Evolutionary conservation across 306 rosid genomes (phyloP).

Genomic region (Rubus idaeus): DNA sequence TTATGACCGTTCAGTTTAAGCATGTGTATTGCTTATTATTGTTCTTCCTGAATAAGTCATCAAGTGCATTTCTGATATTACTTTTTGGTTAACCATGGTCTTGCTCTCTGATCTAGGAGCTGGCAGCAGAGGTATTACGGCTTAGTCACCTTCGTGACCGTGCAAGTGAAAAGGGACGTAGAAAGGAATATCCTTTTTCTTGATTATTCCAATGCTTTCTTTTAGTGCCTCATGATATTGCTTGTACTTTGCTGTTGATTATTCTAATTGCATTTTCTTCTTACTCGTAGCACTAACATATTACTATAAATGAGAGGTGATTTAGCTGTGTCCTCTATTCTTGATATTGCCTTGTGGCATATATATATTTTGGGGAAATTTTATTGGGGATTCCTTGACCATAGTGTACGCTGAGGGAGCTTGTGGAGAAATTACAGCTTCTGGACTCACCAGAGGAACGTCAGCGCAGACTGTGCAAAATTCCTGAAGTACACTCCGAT

Average conservation of each 20-base stretch:
- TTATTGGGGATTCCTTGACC: constrained; percentile 63
- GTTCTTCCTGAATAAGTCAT: not conserved
- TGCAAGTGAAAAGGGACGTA: constrained; percentile 83
- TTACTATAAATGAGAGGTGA: not conserved
- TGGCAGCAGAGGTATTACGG: constrained; percentile 64
- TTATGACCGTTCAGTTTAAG: constrained; percentile 1
- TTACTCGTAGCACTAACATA: not conserved
- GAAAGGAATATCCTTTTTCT: constrained; percentile 92
- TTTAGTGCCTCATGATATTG: not conserved
- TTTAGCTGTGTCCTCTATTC: not conserved
- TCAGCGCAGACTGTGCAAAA: constrained; percentile 61
- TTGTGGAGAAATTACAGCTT: constrained; percentile 69
- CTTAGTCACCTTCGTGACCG: constrained; percentile 74
- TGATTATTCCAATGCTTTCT: constrained; percentile 2
- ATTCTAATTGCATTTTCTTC: not conserved
- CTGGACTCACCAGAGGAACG: constrained; percentile 71
- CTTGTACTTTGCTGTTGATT: constrained; percentile 10
- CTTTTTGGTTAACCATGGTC: constrained; percentile 25
- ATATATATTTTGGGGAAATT: constrained; percentile 22
- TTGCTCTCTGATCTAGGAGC: constrained; percentile 49
- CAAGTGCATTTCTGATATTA: constrained; percentile 13
- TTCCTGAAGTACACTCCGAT: constrained; percentile 70
- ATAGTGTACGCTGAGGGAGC: constrained; percentile 61
- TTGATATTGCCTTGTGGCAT: constrained; percentile 16
- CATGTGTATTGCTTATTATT: not conserved